Percentiles rank a stretch among this genome's conserved stretches.
phyloP scores from a whole-genome alignment of 1,139 yeast genomes.

The Debaryomyces sp. region DNA sequence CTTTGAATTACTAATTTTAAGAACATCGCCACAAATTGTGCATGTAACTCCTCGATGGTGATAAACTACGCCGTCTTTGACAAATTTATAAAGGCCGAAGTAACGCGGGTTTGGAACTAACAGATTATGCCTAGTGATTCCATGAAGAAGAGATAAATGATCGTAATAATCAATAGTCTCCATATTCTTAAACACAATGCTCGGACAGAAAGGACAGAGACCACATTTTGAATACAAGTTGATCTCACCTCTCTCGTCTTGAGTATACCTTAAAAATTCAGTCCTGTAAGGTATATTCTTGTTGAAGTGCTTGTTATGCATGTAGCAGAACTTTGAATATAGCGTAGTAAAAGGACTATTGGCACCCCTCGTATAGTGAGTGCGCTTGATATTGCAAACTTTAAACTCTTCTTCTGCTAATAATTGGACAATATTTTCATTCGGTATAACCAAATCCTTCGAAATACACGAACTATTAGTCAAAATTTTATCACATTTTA shows the following conservation, averaged over 20 bases:
- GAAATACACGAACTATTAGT: background rate
- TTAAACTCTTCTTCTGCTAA: background rate
- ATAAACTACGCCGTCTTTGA: background rate
- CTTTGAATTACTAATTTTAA: background rate
- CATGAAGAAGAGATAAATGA: background rate
- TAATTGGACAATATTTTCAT: background rate
- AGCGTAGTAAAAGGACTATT: background rate
- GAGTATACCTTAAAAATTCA: constrained; percentile 1
- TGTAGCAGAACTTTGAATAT: constrained; percentile 4
- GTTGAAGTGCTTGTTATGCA: background rate
- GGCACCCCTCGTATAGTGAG: background rate
- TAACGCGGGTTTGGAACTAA: background rate
- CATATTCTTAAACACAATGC: constrained; percentile 3
- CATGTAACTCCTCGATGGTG: background rate
- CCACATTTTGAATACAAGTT: constrained; percentile 3
- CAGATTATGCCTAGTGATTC: background rate
- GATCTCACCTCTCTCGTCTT: background rate
- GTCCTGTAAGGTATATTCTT: background rate
- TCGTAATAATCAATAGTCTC: background rate
- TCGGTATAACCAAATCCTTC: background rate
- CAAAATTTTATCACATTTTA: background rate
- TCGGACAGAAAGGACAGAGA: constrained; percentile 5
- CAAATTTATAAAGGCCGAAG: background rate
- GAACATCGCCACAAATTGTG: background rate
- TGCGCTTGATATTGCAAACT: background rate